Percentiles rank a stretch among this genome's conserved stretches.
These are phyloP conservation scores for Apium graveolens DNA, from an alignment of 129 eudicot genomes.

Conservation along the genomic window DNA sequence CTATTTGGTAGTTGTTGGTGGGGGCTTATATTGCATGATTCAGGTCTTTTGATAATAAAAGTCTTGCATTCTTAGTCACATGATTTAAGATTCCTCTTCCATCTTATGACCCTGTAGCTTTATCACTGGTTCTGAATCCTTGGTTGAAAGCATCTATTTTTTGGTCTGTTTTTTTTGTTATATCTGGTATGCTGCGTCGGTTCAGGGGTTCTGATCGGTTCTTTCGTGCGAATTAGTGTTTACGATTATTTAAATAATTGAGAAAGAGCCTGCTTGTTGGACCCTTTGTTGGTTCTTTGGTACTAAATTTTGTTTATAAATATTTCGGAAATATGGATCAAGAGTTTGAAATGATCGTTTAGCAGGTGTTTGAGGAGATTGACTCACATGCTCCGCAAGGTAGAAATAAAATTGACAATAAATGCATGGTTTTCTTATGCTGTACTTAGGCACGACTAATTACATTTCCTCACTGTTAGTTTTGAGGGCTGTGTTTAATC, in stretches of 20 bases:
- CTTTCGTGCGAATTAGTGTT: neutral
- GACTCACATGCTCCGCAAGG: neutral
- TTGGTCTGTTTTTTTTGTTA: neutral
- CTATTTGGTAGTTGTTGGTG: conserved; percentile 7
- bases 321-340: neutral
- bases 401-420: neutral
- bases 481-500: neutral
- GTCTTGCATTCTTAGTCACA: conserved; percentile 9
- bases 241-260: neutral
- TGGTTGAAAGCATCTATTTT: neutral
- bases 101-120: neutral
- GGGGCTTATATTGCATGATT: conserved; percentile 1
- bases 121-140: neutral
- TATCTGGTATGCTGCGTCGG: neutral
- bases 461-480: neutral
- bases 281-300: neutral
- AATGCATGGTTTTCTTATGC: neutral
- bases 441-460: neutral
- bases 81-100: neutral
- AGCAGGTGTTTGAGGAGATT: neutral
- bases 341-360: neutral
- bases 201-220: neutral
- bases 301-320: neutral
- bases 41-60: conserved; percentile 6
- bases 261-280: neutral